phyloP scores from a whole-genome alignment of 2,329 filamentous ascomycete genomes.

The Trichothecium sympodiale region DNA sequence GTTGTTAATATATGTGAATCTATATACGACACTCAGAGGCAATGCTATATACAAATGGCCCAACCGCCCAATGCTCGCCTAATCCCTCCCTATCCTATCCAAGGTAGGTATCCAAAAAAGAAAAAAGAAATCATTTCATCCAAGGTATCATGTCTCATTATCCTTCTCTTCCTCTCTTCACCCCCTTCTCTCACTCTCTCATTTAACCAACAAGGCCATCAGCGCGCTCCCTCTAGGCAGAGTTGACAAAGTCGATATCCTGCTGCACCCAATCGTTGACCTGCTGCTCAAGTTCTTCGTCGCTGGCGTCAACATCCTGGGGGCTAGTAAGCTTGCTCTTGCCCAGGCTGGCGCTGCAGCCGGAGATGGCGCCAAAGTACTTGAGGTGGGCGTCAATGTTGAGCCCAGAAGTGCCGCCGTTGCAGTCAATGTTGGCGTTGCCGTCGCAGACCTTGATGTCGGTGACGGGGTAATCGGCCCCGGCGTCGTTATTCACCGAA shows the following conservation, averaged over 20 bases:
- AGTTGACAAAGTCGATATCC: conserved; percentile 4
- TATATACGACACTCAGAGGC: too few relatives aligned
- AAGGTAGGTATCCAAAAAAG: too few relatives aligned
- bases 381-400: conserved; percentile 32
- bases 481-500: conserved; percentile 19
- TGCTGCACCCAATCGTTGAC: conserved; percentile 2
- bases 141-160: too few relatives aligned
- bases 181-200: too few relatives aligned
- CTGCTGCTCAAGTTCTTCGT: conserved; percentile 1
- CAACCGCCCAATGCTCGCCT: too few relatives aligned
- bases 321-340: conserved; percentile 11
- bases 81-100: too few relatives aligned
- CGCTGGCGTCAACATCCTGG: neutral
- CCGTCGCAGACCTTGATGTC: conserved; percentile 38
- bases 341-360: conserved; percentile 20
- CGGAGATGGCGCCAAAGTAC: conserved; percentile 35
- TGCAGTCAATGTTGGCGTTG: conserved; percentile 35
- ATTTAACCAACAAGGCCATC: too few relatives aligned
- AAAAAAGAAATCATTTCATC: too few relatives aligned
- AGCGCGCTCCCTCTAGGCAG: too few relatives aligned
- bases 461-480: conserved; percentile 22
- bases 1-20: too few relatives aligned
- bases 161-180: too few relatives aligned
- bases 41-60: too few relatives aligned
- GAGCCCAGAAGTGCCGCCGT: conserved; percentile 34